Conservation (phyloP, 495 filamentous ascomycete species). For the Neurospora sp. region DNA sequence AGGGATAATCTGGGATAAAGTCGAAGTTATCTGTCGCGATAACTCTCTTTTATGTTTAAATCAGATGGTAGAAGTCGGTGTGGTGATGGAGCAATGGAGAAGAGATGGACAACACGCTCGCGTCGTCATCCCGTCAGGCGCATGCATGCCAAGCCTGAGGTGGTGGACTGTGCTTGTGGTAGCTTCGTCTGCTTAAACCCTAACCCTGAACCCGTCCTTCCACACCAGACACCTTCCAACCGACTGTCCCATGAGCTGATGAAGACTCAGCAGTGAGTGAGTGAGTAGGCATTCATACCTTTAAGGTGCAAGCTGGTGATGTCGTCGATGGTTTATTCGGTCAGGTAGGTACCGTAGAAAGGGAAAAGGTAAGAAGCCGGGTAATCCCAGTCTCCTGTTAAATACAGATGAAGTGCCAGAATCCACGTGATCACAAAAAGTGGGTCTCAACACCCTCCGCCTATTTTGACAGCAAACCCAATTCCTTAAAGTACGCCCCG, state of each 20-base stretch:
- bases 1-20: not conserved
- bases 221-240: not conserved
- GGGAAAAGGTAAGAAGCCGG: too few relatives aligned
- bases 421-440: too few relatives aligned
- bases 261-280: not conserved
- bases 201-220: not conserved
- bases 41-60: not conserved
- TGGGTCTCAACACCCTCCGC: not conserved
- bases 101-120: not conserved
- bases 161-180: not conserved
- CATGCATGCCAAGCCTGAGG: not conserved
- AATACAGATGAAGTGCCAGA: too few relatives aligned
- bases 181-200: not conserved
- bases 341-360: not conserved
- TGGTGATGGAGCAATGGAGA: not conserved
- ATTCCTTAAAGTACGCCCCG: conserved; percentile 9
- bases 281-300: not conserved
- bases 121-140: not conserved
- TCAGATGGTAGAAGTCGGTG: not conserved
- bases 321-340: not conserved
- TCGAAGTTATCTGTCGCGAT: not conserved
- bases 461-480: not conserved
- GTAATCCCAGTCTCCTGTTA: too few relatives aligned
- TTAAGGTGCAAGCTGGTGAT: not conserved
- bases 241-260: not conserved